A percentile compares a stretch with the other conserved stretches of the same genome.
Conservation (phyloP, 306 rosid species). For the Canavalia ensiformis region DNA sequence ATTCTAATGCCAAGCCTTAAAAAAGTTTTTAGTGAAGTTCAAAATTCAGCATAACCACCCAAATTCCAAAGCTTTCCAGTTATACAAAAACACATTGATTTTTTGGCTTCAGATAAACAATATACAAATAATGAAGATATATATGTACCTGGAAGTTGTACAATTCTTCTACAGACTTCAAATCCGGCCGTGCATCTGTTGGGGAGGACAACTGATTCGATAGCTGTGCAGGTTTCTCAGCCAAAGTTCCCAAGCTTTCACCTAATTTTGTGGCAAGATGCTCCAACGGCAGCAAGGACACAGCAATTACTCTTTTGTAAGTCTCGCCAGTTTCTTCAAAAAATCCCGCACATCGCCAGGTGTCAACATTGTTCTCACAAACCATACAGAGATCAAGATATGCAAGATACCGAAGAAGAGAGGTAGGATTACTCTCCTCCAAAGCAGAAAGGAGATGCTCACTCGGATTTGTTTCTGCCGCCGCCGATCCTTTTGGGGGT, state of each 20-base stretch:
- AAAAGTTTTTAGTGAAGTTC: not conserved
- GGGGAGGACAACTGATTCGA: conserved; percentile 80
- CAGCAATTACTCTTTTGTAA: conserved; percentile 81
- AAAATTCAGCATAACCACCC: conserved; percentile 19
- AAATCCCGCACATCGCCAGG: conserved; percentile 97
- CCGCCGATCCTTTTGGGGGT: conserved; percentile 98
- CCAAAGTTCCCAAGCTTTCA: conserved; percentile 69
- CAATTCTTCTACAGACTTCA: conserved; percentile 64
- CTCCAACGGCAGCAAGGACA: conserved; percentile 87
- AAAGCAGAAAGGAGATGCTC: conserved; percentile 91
- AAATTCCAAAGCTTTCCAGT: conserved; percentile 17
- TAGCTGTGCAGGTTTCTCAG: conserved; percentile 64
- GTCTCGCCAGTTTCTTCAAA: conserved; percentile 96
- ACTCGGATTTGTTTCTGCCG: conserved; percentile 96
- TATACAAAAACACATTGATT: not conserved
- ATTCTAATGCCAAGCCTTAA: conserved; percentile 1
- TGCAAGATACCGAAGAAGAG: conserved; percentile 92
- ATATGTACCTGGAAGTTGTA: conserved; percentile 76
- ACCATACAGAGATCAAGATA: conserved; percentile 97
- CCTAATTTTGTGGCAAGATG: conserved; percentile 71
- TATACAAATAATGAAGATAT: conserved; percentile 5
- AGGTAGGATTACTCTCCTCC: conserved; percentile 83
- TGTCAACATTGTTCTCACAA: conserved; percentile 90
- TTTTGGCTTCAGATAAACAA: conserved; percentile 7
- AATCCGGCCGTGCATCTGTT: conserved; percentile 62